phyloP scores from a whole-genome alignment of 495 filamentous ascomycete genomes.

The Lentithecium fluviatile region DNA sequence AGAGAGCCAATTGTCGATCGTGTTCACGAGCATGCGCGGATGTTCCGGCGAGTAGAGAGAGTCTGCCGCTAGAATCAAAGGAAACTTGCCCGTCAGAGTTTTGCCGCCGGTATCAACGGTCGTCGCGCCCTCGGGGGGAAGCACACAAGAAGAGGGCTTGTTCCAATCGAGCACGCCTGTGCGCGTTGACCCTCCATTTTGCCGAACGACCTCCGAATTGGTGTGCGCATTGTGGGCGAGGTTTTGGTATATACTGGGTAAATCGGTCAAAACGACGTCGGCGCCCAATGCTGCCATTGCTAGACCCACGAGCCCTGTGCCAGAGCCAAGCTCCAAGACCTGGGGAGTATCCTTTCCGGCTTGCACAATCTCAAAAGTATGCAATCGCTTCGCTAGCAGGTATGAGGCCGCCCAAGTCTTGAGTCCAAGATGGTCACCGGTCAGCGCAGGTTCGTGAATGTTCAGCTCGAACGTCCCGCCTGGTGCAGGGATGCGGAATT shows the following conservation, averaged over 20 bases:
- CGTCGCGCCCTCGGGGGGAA: background rate
- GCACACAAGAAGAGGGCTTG: conserved; percentile 35
- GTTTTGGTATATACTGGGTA: conserved; percentile 68
- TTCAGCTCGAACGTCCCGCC: conserved; percentile 54
- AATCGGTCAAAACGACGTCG: conserved; percentile 61
- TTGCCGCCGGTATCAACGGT: conserved; percentile 21
- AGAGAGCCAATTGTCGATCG: conserved; percentile 57
- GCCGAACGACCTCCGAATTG: conserved; percentile 47
- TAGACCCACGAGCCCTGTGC: conserved; percentile 62
- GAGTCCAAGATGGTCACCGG: conserved; percentile 80
- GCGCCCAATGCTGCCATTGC: conserved; percentile 48
- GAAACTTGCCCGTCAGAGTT: conserved; percentile 44
- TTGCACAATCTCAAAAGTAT: conserved; percentile 42
- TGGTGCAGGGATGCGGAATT: conserved; percentile 63
- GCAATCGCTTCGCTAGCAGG: conserved; percentile 75
- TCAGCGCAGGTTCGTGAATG: conserved; percentile 83
- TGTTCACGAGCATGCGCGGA: conserved; percentile 58
- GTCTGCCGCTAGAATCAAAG: conserved; percentile 68
- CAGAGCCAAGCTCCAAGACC: conserved; percentile 63
- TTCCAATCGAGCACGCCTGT: conserved; percentile 70
- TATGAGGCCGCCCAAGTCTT: conserved; percentile 93
- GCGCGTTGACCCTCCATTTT: conserved; percentile 39
- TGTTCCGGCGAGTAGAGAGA: conserved; percentile 68
- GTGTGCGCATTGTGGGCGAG: conserved; percentile 58
- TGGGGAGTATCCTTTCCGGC: conserved; percentile 25